Evolutionary conservation across 441 rosid species (phyloP), one percentile per base, ranked within the genome.

Genomic region (Arabidopsis lyrata): DNA sequence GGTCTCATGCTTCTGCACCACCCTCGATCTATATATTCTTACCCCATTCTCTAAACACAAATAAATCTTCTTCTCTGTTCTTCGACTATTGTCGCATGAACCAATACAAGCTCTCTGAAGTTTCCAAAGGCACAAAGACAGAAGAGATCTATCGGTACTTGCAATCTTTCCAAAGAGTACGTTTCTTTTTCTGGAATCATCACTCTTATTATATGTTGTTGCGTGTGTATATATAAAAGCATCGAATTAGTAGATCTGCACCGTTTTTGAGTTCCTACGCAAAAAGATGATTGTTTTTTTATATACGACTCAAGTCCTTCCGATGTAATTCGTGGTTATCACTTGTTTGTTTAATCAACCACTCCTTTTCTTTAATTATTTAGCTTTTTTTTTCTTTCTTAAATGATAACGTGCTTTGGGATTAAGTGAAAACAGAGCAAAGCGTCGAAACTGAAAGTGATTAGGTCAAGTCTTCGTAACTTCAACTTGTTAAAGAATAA

Each of bases 1-100:
- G 68, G 52, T 58, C 80, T 76, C 67, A 16, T 70, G 80, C 77
- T 71, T 71, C 63, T 77, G 80, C 80, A 77, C 68, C 76, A 71
- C 57, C 59, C 57, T 77, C 73, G 56, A 63, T 64, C 72, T 65
- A 59, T 3, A 39, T 57, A 71, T 50, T 65, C 75, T 64, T 70
- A 27, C 68, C 72, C 72, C 35, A 70, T 36, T 63, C 67, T 64
- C 10, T 8, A 8, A 13, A 44, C 15, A 16, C 38, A 18, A 42
- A 34, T 52, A 14, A 63, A 15, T 31, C 50, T 6, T 48, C 16
- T 32, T 57, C 60, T 69, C 47, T 76, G 38, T 63, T 69, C 72
- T 65, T 65, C n/a, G 5, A 35, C 52, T 63, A 71, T 64, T 70
- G 42, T 58, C 16, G n/a, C 39, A 69, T 29, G 67, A 15, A 32